Percentiles rank a stretch among this genome's conserved stretches.
Evolutionary conservation across 148 eudicot species (phyloP).

Genomic region (Polygonum aviculare): DNA sequence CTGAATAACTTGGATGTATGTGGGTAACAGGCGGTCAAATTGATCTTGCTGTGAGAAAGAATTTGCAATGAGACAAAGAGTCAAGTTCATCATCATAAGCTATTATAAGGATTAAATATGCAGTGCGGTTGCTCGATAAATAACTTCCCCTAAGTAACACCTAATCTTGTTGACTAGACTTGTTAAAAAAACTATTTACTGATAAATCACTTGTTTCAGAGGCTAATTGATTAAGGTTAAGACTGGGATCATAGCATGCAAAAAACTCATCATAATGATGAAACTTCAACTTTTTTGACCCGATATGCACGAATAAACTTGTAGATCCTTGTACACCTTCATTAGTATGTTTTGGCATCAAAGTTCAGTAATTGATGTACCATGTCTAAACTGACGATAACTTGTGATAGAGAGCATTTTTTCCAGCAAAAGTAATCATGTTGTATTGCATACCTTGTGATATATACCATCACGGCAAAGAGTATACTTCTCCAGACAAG

Average conservation of each 20-base stretch:
- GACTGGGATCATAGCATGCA: background rate
- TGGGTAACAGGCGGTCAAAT: conserved; percentile 78
- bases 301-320: conserved; percentile 1
- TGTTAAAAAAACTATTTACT: background rate
- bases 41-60: conserved; percentile 76
- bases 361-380: background rate
- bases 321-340: background rate
- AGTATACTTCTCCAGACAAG: conserved; percentile 81
- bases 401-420: background rate
- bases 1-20: conserved; percentile 81
- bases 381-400: background rate
- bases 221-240: background rate
- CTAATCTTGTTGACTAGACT: background rate
- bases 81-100: background rate
- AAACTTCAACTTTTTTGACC: background rate
- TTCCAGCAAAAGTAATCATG: background rate
- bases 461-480: conserved; percentile 90
- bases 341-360: background rate
- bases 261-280: background rate
- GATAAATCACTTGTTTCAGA: background rate
- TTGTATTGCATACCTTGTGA: conserved; percentile 56
- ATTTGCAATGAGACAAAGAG: background rate
- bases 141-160: background rate
- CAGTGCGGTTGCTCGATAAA: background rate
- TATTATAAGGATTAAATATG: background rate